These are phyloP conservation scores for Chionographis japonica DNA, from an alignment of 106 monocot species.

Conservation along the genomic window DNA sequence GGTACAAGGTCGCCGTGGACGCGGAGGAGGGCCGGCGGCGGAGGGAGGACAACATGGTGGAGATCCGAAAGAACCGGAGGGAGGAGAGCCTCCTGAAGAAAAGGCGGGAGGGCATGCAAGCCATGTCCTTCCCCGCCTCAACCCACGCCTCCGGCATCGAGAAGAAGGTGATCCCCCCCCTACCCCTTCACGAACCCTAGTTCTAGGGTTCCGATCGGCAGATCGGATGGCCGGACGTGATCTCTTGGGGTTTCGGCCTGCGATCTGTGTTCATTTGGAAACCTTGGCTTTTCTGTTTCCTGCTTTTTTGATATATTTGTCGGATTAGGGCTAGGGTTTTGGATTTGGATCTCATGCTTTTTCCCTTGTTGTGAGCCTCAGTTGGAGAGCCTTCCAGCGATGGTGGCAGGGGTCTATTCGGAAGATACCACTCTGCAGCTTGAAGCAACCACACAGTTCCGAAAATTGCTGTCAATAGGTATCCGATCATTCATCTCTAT, in stretches of 20 bases:
- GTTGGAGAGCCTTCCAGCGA: conserved; percentile 36
- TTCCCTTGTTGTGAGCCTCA: not conserved
- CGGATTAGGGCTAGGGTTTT: not conserved
- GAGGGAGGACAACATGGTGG: conserved; percentile 50
- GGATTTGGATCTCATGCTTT: not conserved
- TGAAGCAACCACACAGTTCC: conserved; percentile 29
- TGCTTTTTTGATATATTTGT: no score
- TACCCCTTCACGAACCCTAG: no score
- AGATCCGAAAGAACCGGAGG: conserved; percentile 43
- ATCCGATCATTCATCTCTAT: not conserved
- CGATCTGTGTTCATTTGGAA: no score
- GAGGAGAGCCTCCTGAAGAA: conserved; percentile 50
- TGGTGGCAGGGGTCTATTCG: conserved; percentile 36
- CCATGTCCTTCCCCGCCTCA: conserved; percentile 9
- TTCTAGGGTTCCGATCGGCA: no score
- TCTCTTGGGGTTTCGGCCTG: not conserved
- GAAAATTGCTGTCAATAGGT: conserved; percentile 43
- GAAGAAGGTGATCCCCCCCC: not conserved
- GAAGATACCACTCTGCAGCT: conserved; percentile 27
- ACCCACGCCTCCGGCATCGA: not conserved
- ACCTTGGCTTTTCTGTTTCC: no score
- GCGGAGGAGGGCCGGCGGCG: conserved; percentile 52
- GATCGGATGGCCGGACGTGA: not conserved
- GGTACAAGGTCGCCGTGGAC: conserved; percentile 59
- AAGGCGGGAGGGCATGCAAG: conserved; percentile 32